Evolutionary conservation across 2,329 filamentous ascomycete species (phyloP), one percentile per base, ranked within the genome.

Genomic region (Colletotrichum cereale): DNA sequence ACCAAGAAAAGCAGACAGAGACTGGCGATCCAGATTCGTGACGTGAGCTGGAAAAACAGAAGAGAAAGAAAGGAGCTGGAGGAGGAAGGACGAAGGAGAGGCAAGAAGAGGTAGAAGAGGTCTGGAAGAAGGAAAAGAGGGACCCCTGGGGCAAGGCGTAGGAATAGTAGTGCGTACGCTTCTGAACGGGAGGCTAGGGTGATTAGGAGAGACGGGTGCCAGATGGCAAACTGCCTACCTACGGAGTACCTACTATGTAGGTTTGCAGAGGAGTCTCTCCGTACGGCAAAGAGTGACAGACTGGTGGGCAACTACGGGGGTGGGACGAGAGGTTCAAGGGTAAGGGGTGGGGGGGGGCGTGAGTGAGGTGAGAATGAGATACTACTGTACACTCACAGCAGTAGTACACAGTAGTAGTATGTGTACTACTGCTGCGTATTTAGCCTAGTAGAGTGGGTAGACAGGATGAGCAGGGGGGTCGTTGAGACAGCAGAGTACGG

Each of bases 81-180:
- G 67, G 66, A 42, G 61, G n/a, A 50, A 31, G 47, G 66, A 12
- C 60, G 66, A 56, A 72, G 55, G 38, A 48, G 56, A 70, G 61
- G 67, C 48, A 62, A 62, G 61, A 62, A 66, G 61, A 72, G 56
- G 66, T 65, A 72, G 56, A 65, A 71, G 70, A 70, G 67, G 66
- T 57, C 67, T 65, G 66, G 55, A 57, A 62, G 60, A 66, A 50
- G 16, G 61, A 72, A 64, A 69, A 64, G 66, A 60, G 60, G 65
- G 53, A 36, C 66, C 24, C 52, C 44, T 47, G 52, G 31, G 44
- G 52, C 53, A 42, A 42, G 65, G 52, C 52, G 65, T 47, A 62
- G 29, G 36, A 56, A 29, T 55, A 36, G 57, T 44, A 18, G 42
- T 31, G 36, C 26, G 65, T 52, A 58, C 29, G 29, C 57, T 40